Conservation (phyloP, 208 protist genomes). For the Trypanosoma mega region DNA sequence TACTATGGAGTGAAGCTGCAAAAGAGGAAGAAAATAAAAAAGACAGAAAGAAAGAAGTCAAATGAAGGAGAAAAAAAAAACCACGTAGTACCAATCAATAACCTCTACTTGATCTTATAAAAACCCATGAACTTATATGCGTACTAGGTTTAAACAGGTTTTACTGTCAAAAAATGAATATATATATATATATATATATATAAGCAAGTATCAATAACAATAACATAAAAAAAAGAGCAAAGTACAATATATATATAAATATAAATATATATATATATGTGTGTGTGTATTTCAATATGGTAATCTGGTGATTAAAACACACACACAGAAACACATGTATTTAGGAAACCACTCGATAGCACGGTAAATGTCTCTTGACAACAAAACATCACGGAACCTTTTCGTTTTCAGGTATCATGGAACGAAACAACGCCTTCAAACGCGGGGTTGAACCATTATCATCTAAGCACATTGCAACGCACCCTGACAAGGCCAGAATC, state of each 20-base stretch:
- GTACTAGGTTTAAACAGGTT: too few species aligned
- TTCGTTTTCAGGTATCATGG: not conserved
- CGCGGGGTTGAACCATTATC: not conserved
- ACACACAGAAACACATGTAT: not conserved
- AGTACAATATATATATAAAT: too few species aligned
- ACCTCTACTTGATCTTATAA: slow-evolving; percentile 6
- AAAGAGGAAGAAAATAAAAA: slow-evolving; percentile 14
- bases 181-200: slow-evolving; percentile 16
- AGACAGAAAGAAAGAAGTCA: slow-evolving; percentile 6
- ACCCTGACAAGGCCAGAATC: slow-evolving; percentile 16
- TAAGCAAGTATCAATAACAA: slow-evolving; percentile 3
- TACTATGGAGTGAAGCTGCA: not conserved
- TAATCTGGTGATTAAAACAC: too few species aligned
- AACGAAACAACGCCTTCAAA: slow-evolving; percentile 8
- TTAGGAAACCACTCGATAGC: too few species aligned
- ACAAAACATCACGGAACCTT: slow-evolving; percentile 10
- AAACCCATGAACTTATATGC: too few species aligned
- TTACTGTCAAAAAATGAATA: not conserved
- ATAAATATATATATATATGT: too few species aligned
- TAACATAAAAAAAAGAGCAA: slow-evolving; percentile 4
- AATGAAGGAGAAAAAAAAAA: slow-evolving; percentile 9
- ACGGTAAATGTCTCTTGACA: not conserved
- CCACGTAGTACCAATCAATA: not conserved
- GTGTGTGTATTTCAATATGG: too few species aligned
- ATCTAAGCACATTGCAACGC: slow-evolving; percentile 5